These are phyloP conservation scores for Flaveria sonorensis DNA, from an alignment of 129 eudicot genomes.

Conservation along the genomic window DNA sequence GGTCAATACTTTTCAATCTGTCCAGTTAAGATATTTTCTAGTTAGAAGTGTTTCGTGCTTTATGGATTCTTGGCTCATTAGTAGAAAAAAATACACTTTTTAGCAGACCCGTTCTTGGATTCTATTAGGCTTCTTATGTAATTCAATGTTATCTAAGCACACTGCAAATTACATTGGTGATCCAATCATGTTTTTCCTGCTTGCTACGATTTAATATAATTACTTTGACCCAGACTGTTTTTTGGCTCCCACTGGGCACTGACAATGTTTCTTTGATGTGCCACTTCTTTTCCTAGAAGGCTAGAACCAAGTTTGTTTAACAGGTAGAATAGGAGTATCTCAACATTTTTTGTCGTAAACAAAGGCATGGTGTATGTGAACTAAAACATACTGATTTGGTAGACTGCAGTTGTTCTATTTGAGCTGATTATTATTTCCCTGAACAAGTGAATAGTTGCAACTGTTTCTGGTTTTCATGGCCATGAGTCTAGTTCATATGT, in stretches of 20 bases:
- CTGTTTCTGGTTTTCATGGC: conserved; percentile 9
- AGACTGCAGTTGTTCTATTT: neutral
- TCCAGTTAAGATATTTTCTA: neutral
- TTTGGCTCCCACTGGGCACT: too few species aligned
- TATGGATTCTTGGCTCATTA: neutral
- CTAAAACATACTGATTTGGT: neutral
- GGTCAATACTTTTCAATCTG: neutral
- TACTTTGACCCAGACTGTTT: too few species aligned
- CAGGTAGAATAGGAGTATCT: too few species aligned
- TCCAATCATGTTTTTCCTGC: neutral
- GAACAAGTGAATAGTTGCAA: neutral
- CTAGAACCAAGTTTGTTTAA: neutral
- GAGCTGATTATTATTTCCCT: neutral
- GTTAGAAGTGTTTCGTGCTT: neutral
- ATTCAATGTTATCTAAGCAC: too few species aligned
- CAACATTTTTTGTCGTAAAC: neutral
- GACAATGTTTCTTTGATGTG: too few species aligned
- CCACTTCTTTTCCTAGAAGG: neutral
- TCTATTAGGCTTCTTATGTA: too few species aligned
- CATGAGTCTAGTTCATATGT: neutral
- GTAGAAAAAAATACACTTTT: too few species aligned
- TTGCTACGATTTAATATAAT: neutral
- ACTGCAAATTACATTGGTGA: neutral
- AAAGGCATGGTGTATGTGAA: neutral
- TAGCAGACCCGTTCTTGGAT: neutral